These are phyloP conservation scores for Claviceps cyperi DNA, from an alignment of 2,329 filamentous ascomycete species.

Conservation along the genomic window DNA sequence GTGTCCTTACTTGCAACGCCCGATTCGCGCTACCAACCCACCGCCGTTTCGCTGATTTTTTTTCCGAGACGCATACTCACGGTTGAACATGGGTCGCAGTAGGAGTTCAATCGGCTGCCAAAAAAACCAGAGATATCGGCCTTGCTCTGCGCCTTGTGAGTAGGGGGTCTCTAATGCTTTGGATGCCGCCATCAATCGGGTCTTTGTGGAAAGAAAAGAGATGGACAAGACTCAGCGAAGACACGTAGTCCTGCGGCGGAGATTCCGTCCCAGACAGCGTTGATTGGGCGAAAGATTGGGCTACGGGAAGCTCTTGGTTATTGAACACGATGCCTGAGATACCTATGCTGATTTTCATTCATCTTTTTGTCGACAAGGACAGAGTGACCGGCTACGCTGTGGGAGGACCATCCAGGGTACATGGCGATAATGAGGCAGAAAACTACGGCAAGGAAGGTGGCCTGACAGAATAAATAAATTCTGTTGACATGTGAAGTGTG, in stretches of 20 bases:
- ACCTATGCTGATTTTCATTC: too few relatives aligned
- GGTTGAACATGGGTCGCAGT: background rate
- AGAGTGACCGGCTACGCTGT: too few relatives aligned
- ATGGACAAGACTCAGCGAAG: background rate
- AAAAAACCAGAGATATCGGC: background rate
- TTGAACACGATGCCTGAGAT: too few relatives aligned
- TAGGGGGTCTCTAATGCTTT: background rate
- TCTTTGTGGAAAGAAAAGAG: background rate
- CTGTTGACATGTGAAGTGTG: too few relatives aligned
- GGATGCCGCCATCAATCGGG: background rate
- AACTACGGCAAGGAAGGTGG: too few relatives aligned
- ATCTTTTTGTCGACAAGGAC: too few relatives aligned
- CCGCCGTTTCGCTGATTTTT: background rate
- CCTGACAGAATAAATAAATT: too few relatives aligned
- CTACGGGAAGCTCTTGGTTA: too few relatives aligned
- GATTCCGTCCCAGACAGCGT: background rate
- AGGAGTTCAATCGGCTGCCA: background rate
- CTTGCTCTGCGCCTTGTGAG: background rate
- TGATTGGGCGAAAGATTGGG: too few relatives aligned
- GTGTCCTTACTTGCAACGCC: background rate
- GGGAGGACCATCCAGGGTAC: too few relatives aligned
- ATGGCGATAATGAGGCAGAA: too few relatives aligned
- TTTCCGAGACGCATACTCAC: background rate
- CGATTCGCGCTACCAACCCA: background rate
- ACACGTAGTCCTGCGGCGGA: background rate